phyloP scores from a whole-genome alignment of 768 basidiomycete species.

The Calocera viscosa region DNA sequence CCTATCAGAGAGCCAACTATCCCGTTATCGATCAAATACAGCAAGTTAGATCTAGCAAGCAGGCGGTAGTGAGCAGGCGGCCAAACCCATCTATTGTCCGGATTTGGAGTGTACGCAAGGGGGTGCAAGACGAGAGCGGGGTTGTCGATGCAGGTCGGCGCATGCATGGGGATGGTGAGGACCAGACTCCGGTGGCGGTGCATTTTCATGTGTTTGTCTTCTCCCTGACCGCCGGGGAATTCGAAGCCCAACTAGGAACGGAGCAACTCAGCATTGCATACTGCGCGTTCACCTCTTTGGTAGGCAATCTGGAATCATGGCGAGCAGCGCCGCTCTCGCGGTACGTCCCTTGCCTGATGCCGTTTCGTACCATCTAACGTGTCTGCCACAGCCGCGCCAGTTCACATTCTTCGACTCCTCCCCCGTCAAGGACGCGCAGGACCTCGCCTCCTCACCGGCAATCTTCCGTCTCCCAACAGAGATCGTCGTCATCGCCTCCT shows the following conservation, averaged over 20 bases:
- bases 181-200: neutral
- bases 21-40: too few species aligned
- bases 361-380: neutral
- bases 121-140: too few species aligned
- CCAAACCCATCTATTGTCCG: too few species aligned
- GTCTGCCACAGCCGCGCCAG: constrained; percentile 55
- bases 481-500: constrained; percentile 34
- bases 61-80: too few species aligned
- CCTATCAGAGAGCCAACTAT: too few species aligned
- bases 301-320: neutral
- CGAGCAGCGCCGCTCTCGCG: neutral
- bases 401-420: constrained; percentile 80
- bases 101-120: too few species aligned
- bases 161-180: neutral
- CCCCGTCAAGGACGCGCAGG: constrained; percentile 65
- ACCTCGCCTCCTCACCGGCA: constrained; percentile 60
- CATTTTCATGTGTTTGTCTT: neutral
- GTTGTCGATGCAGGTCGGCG: too few species aligned
- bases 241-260: too few species aligned
- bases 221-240: neutral
- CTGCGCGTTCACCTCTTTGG: neutral
- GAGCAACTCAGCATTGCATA: too few species aligned
- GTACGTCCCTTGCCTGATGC: neutral
- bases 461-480: constrained; percentile 52
- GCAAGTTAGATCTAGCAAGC: too few species aligned